Percentiles rank a stretch among this genome's conserved stretches.
phyloP scores from a whole-genome alignment of 495 filamentous ascomycete species.

The Cladorrhinum samala region DNA sequence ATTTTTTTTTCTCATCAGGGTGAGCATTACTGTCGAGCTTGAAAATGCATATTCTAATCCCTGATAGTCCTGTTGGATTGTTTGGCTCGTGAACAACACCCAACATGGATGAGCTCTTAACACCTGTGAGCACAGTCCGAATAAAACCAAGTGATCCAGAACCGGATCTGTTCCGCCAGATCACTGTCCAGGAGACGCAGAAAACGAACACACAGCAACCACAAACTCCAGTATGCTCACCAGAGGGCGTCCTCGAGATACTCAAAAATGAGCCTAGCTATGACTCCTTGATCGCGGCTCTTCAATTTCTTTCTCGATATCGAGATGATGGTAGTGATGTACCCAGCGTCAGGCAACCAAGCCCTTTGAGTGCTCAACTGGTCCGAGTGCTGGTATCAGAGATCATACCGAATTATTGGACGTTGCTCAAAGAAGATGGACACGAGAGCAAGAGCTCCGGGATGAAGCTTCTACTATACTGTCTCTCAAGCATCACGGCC shows the following conservation, averaged over 20 bases:
- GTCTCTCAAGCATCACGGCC: slow-evolving; percentile 66
- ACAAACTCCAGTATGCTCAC: slow-evolving; percentile 25
- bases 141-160: slow-evolving; percentile 4
- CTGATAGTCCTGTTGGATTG: not conserved
- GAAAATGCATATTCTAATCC: too few relatives aligned
- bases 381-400: slow-evolving; percentile 61
- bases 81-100: not conserved
- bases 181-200: slow-evolving; percentile 4
- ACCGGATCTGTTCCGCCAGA: slow-evolving; percentile 14
- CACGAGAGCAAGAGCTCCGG: slow-evolving; percentile 18
- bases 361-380: slow-evolving; percentile 61
- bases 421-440: slow-evolving; percentile 45
- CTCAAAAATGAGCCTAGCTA: slow-evolving; percentile 61
- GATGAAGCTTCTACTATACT: slow-evolving; percentile 50
- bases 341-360: slow-evolving; percentile 58
- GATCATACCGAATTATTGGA: slow-evolving; percentile 75
- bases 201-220: slow-evolving; percentile 16
- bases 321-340: slow-evolving; percentile 16
- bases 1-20: too few relatives aligned
- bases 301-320: slow-evolving; percentile 49
- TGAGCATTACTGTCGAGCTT: too few relatives aligned
- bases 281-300: slow-evolving; percentile 45
- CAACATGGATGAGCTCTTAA: slow-evolving; percentile 47
- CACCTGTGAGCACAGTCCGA: slow-evolving; percentile 36
- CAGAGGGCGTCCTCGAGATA: slow-evolving; percentile 54